Percentiles rank a stretch among this genome's conserved stretches.
These are phyloP conservation scores for Nemania sp. DNA, from an alignment of 2,329 filamentous ascomycete species.

Conservation along the genomic window DNA sequence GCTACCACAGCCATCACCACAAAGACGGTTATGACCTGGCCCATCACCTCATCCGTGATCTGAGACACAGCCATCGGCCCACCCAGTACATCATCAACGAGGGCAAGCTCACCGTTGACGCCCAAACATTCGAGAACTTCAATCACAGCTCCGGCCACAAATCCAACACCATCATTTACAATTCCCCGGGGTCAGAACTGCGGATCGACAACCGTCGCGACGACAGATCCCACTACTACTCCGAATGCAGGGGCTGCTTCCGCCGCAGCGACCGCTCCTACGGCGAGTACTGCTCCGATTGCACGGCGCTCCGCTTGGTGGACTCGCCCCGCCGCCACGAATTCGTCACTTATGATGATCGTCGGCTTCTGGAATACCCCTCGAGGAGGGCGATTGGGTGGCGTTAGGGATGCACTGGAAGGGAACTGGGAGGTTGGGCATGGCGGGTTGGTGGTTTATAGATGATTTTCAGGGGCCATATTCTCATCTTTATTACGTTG, in stretches of 20 bases:
- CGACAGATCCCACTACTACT: not conserved
- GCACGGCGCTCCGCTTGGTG: constrained; percentile 13
- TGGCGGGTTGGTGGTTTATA: not conserved
- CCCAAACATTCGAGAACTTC: constrained; percentile 20
- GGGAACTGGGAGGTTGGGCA: not conserved
- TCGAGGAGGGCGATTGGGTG: constrained; percentile 23
- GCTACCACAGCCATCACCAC: not conserved
- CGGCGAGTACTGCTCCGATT: constrained; percentile 31
- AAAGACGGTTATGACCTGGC: constrained; percentile 25
- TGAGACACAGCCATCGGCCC: constrained; percentile 25
- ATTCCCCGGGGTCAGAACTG: constrained; percentile 32
- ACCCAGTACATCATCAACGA: constrained; percentile 37
- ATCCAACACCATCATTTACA: constrained; percentile 36
- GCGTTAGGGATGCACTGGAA: not conserved
- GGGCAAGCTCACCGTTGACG: constrained; percentile 32
- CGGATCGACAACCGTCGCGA: constrained; percentile 10
- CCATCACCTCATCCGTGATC: constrained; percentile 23
- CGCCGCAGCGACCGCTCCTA: constrained; percentile 18
- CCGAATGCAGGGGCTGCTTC: constrained; percentile 25
- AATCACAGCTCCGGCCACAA: constrained; percentile 6
- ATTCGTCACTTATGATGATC: not conserved
- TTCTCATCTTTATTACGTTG: too few species aligned
- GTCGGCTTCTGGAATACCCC: constrained; percentile 10
- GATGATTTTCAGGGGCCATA: not conserved
- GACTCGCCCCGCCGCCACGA: constrained; percentile 12